Evolutionary conservation across 306 rosid species (phyloP).

Genomic region (Casuarina glauca): DNA sequence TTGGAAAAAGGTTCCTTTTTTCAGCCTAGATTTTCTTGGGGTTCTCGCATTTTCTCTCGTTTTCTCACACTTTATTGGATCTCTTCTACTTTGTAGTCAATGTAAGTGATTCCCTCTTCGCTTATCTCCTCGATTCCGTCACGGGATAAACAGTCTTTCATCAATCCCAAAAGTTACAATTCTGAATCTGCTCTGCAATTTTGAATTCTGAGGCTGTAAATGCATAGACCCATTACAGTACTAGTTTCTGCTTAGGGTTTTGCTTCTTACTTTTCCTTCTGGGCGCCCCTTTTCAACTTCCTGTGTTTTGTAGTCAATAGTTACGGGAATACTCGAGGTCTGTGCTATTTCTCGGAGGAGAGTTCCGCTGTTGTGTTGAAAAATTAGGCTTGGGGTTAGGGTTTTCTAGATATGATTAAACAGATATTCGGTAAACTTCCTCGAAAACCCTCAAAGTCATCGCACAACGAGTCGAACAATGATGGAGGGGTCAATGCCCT

Average conservation of each 20-base stretch:
- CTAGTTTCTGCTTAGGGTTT: slow-evolving; percentile 23
- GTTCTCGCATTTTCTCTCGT: slow-evolving; percentile 16
- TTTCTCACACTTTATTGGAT: slow-evolving; percentile 18
- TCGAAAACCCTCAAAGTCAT: slow-evolving; percentile 54
- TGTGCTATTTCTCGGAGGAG: slow-evolving; percentile 11
- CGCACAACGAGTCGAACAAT: slow-evolving; percentile 33
- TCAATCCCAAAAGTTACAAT: slow-evolving; percentile 1
- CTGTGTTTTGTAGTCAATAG: not conserved
- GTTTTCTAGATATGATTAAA: slow-evolving; percentile 58
- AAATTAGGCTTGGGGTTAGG: not conserved
- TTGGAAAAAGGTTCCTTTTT: slow-evolving; percentile 20
- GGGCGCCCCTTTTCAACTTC: not conserved
- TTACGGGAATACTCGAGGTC: slow-evolving; percentile 24
- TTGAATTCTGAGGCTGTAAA: slow-evolving; percentile 8
- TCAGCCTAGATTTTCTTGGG: slow-evolving; percentile 17
- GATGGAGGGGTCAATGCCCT: slow-evolving; percentile 42
- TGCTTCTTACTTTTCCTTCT: not conserved
- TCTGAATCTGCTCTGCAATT: not conserved
- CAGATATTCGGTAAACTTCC: slow-evolving; percentile 54
- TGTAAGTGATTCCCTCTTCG: slow-evolving; percentile 37
- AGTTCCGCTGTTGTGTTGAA: slow-evolving; percentile 16
- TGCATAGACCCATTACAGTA: slow-evolving; percentile 13
- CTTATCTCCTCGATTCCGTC: slow-evolving; percentile 18
- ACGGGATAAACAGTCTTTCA: not conserved
- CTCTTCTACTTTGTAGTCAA: slow-evolving; percentile 15